Base-by-base conservation (phyloP, 306 rosid genomes). In the Lithocarpus polystachyus region DNA sequence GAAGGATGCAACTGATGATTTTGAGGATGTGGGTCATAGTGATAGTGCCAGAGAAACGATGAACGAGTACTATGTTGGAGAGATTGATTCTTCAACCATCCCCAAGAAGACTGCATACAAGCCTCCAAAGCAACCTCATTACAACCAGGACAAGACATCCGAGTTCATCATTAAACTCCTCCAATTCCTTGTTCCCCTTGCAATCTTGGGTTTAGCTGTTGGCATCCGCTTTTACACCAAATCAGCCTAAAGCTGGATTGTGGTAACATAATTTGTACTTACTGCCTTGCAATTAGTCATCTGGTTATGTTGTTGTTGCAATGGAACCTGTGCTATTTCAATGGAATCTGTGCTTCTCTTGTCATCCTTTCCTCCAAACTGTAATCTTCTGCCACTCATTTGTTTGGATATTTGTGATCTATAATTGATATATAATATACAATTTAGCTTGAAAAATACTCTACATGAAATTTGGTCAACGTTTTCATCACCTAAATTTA, bases 1-100 rank as follows among this genome's bases (percentile, higher is more conserved):
- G 59, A 88, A 88, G 75, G 91, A 88, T 60, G 91, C 89, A 79
- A 88, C 91, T 5, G 91, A 88, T 75, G 91, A 88, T 82, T 88
- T 88, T 20, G 91, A 88, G 83, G 91, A 88, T 20, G 89, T 86
- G 76, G 91, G 91, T 75, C 91, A 88, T 18, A 88, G 89, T 55
- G 85, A 79, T 26, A 82, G 79, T 75, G 91, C 91, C 55, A 86
- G 83, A 82, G 91, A 79, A 57, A 86, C 84, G 89, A 64, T 88
- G 89, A 79, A 82, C 52, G 82, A 86, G 77, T 84, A 73, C 78
- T 83, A 81, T 37, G 76, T 88, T 4, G 89, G 91, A 28, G 85
- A 86, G 74, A 86, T 88, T 8, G 89, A 88, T 79, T 43, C 61
- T 67, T 69, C 88, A 7, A 86, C 91, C 17, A 84, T 88, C 70